These are phyloP conservation scores for Funneliformis caledonium DNA, from an alignment of 371 early-diverging fungal species.

Conservation along the genomic window DNA sequence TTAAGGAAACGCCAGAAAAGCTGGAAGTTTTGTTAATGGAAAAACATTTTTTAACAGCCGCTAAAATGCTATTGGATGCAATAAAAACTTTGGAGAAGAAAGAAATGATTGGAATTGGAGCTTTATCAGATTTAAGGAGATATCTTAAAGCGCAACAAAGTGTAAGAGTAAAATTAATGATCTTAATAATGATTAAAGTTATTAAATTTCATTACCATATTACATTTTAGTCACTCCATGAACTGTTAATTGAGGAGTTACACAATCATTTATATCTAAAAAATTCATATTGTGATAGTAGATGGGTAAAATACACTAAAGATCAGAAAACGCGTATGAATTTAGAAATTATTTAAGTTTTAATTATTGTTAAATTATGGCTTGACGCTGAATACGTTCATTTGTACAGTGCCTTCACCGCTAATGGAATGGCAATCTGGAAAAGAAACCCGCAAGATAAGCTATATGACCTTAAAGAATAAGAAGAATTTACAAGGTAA, in stretches of 20 bases:
- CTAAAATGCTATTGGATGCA: slow-evolving; percentile 70
- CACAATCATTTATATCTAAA: slow-evolving; percentile 94
- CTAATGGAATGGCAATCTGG: slow-evolving; percentile 42
- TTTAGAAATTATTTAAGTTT: neutral
- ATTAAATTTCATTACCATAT: neutral
- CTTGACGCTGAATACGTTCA: neutral
- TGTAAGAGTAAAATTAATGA: slow-evolving; percentile 48
- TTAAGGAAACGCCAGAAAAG: slow-evolving; percentile 79
- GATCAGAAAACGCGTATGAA: slow-evolving; percentile 63
- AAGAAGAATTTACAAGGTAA: slow-evolving; percentile 49
- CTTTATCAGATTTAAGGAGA: slow-evolving; percentile 75
- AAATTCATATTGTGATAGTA: slow-evolving; percentile 69
- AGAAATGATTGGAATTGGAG: slow-evolving; percentile 85
- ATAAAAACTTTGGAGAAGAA: slow-evolving; percentile 69
- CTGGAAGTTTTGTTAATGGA: slow-evolving; percentile 73
- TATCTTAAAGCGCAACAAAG: slow-evolving; percentile 73
- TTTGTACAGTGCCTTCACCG: slow-evolving; percentile 44
- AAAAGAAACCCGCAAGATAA: slow-evolving; percentile 44
- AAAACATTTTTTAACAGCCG: slow-evolving; percentile 84
- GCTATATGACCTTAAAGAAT: slow-evolving; percentile 43
- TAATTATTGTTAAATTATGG: neutral
- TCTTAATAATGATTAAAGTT: neutral
- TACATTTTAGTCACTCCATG: slow-evolving; percentile 64
- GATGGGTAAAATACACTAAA: slow-evolving; percentile 62
- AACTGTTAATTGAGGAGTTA: slow-evolving; percentile 86